phyloP scores from a whole-genome alignment of 176 grass and related monocot species.

The Dendrocalamus sinicus region DNA sequence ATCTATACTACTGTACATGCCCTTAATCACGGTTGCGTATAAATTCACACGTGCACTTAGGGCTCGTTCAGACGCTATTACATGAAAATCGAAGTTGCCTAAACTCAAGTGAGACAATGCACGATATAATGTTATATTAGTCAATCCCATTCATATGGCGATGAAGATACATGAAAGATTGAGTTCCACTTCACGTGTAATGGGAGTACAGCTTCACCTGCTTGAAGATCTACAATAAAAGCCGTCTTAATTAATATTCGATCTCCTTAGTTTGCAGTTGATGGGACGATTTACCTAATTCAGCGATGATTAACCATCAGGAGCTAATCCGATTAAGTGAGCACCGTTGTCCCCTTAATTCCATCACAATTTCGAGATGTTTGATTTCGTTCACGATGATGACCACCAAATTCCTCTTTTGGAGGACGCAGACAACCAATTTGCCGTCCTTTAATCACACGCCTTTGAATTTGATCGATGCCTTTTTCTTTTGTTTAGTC shows the following conservation, averaged over 20 bases:
- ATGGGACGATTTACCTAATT: not conserved
- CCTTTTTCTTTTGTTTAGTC: not conserved
- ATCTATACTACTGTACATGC: no score
- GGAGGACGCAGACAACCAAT: conserved; percentile 32
- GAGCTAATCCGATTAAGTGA: not conserved
- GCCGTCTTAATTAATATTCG: not conserved
- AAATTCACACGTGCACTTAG: not conserved
- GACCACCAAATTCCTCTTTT: conserved; percentile 38
- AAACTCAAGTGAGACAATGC: not conserved
- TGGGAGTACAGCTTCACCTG: not conserved
- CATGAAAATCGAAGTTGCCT: not conserved
- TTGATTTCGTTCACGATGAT: conserved; percentile 16
- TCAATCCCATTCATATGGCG: not conserved
- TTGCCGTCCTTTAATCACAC: conserved; percentile 31
- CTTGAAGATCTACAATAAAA: not conserved
- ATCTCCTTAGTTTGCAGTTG: not conserved
- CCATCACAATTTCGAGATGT: not conserved
- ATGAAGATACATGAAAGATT: not conserved
- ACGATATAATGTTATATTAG: not conserved
- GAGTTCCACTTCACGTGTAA: not conserved
- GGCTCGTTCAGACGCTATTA: not conserved
- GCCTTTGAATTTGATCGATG: conserved; percentile 29
- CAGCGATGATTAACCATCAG: not conserved
- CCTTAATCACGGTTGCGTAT: not conserved
- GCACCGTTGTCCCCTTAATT: conserved; percentile 37